phyloP scores from a whole-genome alignment of 305 asterid species.

The Andrographis paniculata region DNA sequence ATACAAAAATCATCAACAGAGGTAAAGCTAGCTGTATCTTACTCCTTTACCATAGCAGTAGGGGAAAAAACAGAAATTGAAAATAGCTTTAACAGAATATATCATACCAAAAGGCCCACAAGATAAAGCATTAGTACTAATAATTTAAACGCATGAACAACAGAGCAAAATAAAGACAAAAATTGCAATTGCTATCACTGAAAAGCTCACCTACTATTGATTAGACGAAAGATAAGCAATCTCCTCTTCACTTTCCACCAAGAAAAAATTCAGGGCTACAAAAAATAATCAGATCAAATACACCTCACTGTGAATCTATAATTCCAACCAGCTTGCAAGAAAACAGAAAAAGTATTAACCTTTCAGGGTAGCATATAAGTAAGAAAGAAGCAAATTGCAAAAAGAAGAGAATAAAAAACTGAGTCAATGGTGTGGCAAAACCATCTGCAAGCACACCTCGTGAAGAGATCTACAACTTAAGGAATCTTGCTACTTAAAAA shows the following conservation, averaged over 20 bases:
- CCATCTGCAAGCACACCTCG: conserved; percentile 53
- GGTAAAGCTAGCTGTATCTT: neutral
- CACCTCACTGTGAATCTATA: conserved; percentile 8
- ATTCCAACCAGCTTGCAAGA: conserved; percentile 10
- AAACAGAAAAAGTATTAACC: conserved; percentile 15
- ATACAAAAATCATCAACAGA: conserved; percentile 13
- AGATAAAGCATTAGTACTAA: conserved; percentile 19
- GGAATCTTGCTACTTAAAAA: conserved; percentile 28
- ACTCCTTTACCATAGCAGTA: neutral
- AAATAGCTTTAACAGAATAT: conserved; percentile 20
- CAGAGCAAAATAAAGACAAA: conserved; percentile 26
- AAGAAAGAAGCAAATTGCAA: conserved; percentile 6
- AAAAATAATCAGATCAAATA: neutral
- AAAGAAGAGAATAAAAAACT: conserved; percentile 7
- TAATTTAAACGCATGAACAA: conserved; percentile 19
- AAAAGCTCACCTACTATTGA: conserved; percentile 30
- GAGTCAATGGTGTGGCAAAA: conserved; percentile 41
- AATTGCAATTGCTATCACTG: conserved; percentile 31
- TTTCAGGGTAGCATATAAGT: neutral
- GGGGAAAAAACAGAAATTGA: neutral
- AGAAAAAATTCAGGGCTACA: neutral
- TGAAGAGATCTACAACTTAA: conserved; percentile 43
- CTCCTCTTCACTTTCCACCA: conserved; percentile 14
- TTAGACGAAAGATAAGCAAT: conserved; percentile 7
- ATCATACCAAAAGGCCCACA: conserved; percentile 34